These are phyloP conservation scores for Cryphonectria radicalis DNA, from an alignment of 2,329 filamentous ascomycete species.

Conservation along the genomic window DNA sequence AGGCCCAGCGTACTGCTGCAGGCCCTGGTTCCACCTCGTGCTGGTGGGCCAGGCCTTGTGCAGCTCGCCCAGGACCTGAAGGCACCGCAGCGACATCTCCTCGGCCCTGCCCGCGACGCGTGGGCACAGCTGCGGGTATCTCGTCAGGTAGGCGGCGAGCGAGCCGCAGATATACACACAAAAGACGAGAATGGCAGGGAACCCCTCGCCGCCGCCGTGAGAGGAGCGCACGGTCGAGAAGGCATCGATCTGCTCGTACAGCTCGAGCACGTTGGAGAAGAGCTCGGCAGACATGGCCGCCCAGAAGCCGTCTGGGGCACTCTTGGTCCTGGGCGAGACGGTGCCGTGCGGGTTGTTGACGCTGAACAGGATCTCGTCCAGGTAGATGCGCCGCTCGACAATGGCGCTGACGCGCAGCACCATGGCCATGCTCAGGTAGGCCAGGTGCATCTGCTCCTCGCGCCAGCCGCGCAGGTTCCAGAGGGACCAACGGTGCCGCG, in stretches of 20 bases:
- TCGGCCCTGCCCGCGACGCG: slow-evolving; percentile 34
- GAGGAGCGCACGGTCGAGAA: slow-evolving; percentile 36
- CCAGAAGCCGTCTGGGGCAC: slow-evolving; percentile 37
- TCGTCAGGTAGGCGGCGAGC: slow-evolving; percentile 39
- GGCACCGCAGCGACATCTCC: slow-evolving; percentile 32
- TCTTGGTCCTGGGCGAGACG: slow-evolving; percentile 29
- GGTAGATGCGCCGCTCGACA: slow-evolving; percentile 40
- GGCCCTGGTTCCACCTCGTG: slow-evolving; percentile 32
- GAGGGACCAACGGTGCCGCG: slow-evolving; percentile 39
- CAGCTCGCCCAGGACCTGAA: slow-evolving; percentile 32
- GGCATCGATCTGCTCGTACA: slow-evolving; percentile 44
- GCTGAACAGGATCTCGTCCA: slow-evolving; percentile 38
- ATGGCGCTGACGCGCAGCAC: slow-evolving; percentile 44
- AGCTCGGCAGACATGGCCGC: slow-evolving; percentile 37
- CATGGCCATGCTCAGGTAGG: slow-evolving; percentile 43
- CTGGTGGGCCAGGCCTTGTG: slow-evolving; percentile 33
- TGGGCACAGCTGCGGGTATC: slow-evolving; percentile 38
- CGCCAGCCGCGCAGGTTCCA: slow-evolving; percentile 44
- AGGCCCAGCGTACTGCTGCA: slow-evolving; percentile 31
- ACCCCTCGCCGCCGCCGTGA: slow-evolving; percentile 35
- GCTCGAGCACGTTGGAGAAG: slow-evolving; percentile 41
- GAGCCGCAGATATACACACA: slow-evolving; percentile 47
- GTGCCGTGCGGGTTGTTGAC: slow-evolving; percentile 20
- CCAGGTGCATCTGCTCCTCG: slow-evolving; percentile 41
- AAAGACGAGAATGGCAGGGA: slow-evolving; percentile 44